phyloP scores from a whole-genome alignment of 202 grass and related monocot genomes.

The Setaria viridis region DNA sequence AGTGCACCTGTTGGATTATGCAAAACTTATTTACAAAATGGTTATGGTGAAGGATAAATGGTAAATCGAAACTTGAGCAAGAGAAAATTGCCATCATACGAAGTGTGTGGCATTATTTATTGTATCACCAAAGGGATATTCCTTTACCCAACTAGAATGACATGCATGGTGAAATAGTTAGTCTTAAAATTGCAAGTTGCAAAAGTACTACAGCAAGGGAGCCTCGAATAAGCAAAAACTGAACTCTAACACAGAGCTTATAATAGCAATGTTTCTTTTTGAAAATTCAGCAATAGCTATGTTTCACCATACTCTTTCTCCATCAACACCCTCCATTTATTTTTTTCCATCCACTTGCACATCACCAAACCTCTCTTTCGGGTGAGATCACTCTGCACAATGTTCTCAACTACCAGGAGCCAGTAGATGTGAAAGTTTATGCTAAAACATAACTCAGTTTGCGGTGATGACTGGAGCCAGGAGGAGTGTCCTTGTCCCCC shows the following conservation, averaged over 20 bases:
- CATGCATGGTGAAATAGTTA: background rate
- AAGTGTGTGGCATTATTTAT: background rate
- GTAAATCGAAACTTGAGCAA: no score
- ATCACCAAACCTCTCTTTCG: constrained; percentile 1
- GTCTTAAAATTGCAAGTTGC: constrained; percentile 1
- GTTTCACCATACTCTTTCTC: background rate
- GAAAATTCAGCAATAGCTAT: constrained; percentile 1
- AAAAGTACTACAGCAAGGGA: background rate
- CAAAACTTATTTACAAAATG: background rate
- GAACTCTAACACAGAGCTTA: no score
- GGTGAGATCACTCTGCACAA: background rate
- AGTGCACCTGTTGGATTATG: background rate
- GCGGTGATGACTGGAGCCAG: no score
- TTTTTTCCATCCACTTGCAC: background rate
- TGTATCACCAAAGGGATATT: constrained; percentile 10
- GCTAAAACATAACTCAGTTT: background rate
- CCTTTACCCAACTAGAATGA: background rate
- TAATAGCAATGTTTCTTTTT: no score
- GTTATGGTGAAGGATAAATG: background rate
- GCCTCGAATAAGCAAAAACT: constrained; percentile 21
- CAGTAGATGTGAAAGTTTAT: background rate
- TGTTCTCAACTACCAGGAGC: background rate
- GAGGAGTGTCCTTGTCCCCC: background rate
- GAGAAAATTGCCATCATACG: no score
- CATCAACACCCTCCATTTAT: background rate